Percentiles rank a stretch among this genome's conserved stretches.
Conservation (phyloP, 345 rosid genomes). For the Murraya paniculata region DNA sequence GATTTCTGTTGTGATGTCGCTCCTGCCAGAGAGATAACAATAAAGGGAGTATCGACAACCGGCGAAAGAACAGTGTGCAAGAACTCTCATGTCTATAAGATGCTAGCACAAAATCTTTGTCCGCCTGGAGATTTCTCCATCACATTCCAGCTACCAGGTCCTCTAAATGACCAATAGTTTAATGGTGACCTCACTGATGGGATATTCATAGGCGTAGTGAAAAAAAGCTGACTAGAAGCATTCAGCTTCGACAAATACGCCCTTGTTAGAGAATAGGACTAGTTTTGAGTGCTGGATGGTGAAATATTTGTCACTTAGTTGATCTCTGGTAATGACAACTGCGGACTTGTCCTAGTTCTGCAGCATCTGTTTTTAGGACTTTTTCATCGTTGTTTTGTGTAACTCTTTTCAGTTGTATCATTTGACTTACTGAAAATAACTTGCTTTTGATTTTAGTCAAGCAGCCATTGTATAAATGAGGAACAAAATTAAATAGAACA, state of each 20-base stretch:
- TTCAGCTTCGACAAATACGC: neutral
- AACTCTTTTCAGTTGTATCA: neutral
- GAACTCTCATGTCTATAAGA: conserved; percentile 43
- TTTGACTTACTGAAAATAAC: neutral
- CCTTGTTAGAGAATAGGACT: neutral
- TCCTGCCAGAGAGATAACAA: conserved; percentile 55
- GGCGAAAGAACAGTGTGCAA: conserved; percentile 61
- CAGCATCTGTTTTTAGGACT: too few relatives aligned
- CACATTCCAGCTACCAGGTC: conserved; percentile 71
- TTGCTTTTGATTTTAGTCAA: neutral
- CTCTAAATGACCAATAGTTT: conserved; percentile 50
- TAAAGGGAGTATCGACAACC: conserved; percentile 62
- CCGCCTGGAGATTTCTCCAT: conserved; percentile 74
- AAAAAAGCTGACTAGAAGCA: conserved; percentile 31
- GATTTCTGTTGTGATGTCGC: conserved; percentile 64
- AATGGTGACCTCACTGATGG: conserved; percentile 51
- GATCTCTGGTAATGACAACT: neutral
- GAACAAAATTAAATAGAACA: neutral
- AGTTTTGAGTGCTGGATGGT: neutral
- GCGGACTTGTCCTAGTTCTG: too few relatives aligned
- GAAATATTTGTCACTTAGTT: neutral
- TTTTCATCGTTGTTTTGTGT: neutral
- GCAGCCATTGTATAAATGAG: neutral
- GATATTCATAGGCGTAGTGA: conserved; percentile 66
- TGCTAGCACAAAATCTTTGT: conserved; percentile 64